A percentile compares a stretch with the other conserved stretches of the same genome.
These are phyloP conservation scores for Rosa hybrid DNA, from an alignment of 331 rosid genomes.

Conservation along the genomic window DNA sequence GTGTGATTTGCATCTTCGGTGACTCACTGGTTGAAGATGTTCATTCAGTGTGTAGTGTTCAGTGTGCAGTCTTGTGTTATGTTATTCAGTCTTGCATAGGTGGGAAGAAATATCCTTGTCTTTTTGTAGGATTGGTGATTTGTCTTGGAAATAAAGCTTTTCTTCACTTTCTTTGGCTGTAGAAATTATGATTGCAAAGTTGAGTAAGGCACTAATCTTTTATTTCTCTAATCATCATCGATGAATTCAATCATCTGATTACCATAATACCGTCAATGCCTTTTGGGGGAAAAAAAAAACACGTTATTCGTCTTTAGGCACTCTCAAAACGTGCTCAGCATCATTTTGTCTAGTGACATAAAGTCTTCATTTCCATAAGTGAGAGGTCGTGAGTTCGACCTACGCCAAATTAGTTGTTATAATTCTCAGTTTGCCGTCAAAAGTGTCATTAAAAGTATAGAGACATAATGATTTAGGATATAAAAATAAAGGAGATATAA, in stretches of 20 bases:
- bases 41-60: slow-evolving; percentile 1
- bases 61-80: slow-evolving; percentile 12
- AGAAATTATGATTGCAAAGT: slow-evolving; percentile 10
- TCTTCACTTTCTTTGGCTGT: slow-evolving; percentile 11
- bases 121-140: slow-evolving; percentile 13
- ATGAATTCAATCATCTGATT: background rate
- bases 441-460: too few species aligned
- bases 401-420: too few species aligned
- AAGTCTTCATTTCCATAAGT: too few species aligned
- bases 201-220: background rate
- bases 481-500: too few species aligned
- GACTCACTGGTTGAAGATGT: slow-evolving; percentile 11
- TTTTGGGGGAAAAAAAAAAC: too few species aligned
- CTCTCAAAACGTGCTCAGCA: too few species aligned
- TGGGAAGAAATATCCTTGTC: background rate
- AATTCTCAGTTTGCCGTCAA: too few species aligned
- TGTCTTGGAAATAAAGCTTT: slow-evolving; percentile 40
- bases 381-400: too few species aligned
- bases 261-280: background rate
- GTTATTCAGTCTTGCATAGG: slow-evolving; percentile 22
- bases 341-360: too few species aligned
- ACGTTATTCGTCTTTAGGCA: too few species aligned
- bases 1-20: slow-evolving; percentile 12
- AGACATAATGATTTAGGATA: too few species aligned
- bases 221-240: background rate